Base-by-base conservation (phyloP, 2,329 filamentous ascomycete genomes). In the Alternaria longipes region DNA sequence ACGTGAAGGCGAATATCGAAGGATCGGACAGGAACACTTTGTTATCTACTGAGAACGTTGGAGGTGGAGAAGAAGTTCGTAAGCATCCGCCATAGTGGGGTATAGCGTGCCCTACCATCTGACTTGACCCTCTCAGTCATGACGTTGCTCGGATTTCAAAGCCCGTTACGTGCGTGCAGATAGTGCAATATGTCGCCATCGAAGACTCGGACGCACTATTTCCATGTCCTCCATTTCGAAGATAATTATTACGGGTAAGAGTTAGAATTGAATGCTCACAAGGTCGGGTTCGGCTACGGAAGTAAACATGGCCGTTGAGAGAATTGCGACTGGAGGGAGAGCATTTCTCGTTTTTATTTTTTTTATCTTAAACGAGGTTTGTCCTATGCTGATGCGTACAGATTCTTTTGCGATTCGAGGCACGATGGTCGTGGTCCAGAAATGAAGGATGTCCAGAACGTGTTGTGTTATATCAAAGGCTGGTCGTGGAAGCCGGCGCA, bases 11-110 rank as follows among this genome's bases (percentile, higher is more conserved):
- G 9, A 6, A 8, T 16, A 20, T 38, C 3, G 20, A 5, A 8
- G 18, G 41, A 8, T 22, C 22, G 32, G 22, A 47, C 26, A 28
- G 7, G 20, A 4, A 12, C n/a, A 12, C 14, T 18, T 50, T 20
- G 20, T 38, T 36, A 18, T 36, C 34, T 54, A 18, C 20, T 47
- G 24, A 22, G 11, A 18, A 36, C n/a, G 11, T 32, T 24, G 24
- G 16, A 47, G 18, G 42, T 42, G 50, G 50, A 34, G 34, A 54
- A 30, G 8, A 26, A n/a, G 34, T 53, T 4, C n/a, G 26, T 26
- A n/a, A 30, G 41, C 26, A 16, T 30, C 26, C 50, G 26, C 50
- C 8, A 55, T 59, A 20, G 56, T 42, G 50, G 50, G 56, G 56
- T 54, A 50, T 22, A 14, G 42, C 34, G 18, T 41, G 30, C n/a